Base-by-base conservation (phyloP, 225 moss, liverwort and hornwort genomes). In the Takakia lepidozioides region DNA sequence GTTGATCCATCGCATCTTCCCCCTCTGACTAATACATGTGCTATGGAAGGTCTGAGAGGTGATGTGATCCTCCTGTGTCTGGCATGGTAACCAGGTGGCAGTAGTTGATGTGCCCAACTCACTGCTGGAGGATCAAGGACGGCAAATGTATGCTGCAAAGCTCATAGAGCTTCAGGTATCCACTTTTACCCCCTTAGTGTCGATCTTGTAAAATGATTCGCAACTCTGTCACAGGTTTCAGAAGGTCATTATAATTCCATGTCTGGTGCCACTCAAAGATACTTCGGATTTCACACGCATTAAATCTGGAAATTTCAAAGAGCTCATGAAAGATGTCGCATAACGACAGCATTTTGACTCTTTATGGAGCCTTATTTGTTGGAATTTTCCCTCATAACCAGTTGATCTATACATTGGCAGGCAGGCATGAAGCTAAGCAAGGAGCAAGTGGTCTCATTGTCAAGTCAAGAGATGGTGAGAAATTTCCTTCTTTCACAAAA, bases 91-190 rank as follows among this genome's bases (percentile, higher is more conserved):
- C n/a, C 56, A 79, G 79, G 70, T 74, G 53, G 82, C 71, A 51
- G 74, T 80, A 13, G 37, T 98, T 41, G 85, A 98, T 17, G 63
- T 98, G 15, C 98, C 98, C 0, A 85, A 87, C 49, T 98, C 98
- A 29, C 75, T 98, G 63, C 61, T 98, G 64, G 98, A 98, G 63
- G 98, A 98, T 25, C 98, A 98, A 74, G 98, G 98, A 43, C 87
- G 91, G 49, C 98, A 98, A 75, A 87, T 98, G 98, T 98, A 98
- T 48, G 98, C 84, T 20, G 70, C 98, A 26, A 98, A 98, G 69
- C 60, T 98, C 45, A 80, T 98, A 39, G 98, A 98, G 74, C 70
- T 95, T 58, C 95, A 95, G 84, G 95, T 90, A 60, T 49, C 35
- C 28, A 25, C 14, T 18, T 57, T 56, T 29, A 11, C 14, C 1